A percentile compares a stretch with the other conserved stretches of the same genome.
phyloP scores from a whole-genome alignment of 176 grass and related monocot genomes.

The Aegilops speltoides region DNA sequence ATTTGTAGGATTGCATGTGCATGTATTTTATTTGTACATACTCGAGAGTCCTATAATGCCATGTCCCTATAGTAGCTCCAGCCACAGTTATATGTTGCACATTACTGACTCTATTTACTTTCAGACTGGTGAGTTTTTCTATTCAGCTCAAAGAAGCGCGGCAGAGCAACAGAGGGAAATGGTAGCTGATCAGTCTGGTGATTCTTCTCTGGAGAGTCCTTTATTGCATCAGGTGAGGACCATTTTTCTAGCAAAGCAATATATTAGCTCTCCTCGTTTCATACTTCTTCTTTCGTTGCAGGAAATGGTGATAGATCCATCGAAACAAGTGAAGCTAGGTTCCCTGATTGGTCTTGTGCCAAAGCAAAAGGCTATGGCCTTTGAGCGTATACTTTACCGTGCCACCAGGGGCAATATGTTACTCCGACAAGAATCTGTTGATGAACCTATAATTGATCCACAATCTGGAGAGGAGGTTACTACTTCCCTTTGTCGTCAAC shows the following conservation, averaged over 20 bases:
- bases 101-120: slow-evolving; percentile 26
- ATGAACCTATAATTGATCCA: slow-evolving; percentile 75
- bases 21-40: no score
- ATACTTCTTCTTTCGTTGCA: slow-evolving; percentile 10
- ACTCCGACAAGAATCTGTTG: slow-evolving; percentile 80
- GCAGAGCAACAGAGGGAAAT: slow-evolving; percentile 71
- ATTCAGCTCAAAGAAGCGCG: slow-evolving; percentile 71
- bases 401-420: slow-evolving; percentile 92
- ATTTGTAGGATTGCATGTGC: no score
- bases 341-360: slow-evolving; percentile 94
- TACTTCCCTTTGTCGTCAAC: slow-evolving; percentile 1
- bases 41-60: neutral
- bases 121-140: slow-evolving; percentile 90
- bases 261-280: neutral
- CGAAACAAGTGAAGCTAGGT: slow-evolving; percentile 93
- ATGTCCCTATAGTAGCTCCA: neutral
- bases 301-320: slow-evolving; percentile 88
- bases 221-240: slow-evolving; percentile 72
- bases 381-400: slow-evolving; percentile 96
- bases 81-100: neutral
- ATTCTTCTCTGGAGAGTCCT: slow-evolving; percentile 77
- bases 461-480: slow-evolving; percentile 87
- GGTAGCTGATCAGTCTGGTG: slow-evolving; percentile 51
- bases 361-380: slow-evolving; percentile 91
- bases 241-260: neutral